These are phyloP conservation scores for Candolleomyces eurysporus DNA, from an alignment of 768 basidiomycete genomes.

Conservation along the genomic window DNA sequence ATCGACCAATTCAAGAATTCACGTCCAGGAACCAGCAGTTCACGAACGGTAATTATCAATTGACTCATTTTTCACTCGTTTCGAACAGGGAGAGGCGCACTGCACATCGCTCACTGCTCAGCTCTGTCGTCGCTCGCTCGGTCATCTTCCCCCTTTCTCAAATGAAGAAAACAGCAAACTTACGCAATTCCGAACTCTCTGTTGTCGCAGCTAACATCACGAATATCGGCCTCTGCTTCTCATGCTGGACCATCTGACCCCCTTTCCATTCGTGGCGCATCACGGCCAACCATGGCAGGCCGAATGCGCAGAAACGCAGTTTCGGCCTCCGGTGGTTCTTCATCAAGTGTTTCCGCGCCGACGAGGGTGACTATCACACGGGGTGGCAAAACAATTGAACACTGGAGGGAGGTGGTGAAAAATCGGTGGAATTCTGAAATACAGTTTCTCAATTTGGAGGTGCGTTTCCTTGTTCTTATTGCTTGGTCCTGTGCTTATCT, in stretches of 20 bases:
- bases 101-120: conserved; percentile 24
- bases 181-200: conserved; percentile 32
- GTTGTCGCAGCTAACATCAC: conserved; percentile 28
- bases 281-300: conserved; percentile 46
- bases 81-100: conserved; percentile 28
- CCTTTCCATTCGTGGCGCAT: conserved; percentile 65
- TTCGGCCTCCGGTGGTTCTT: conserved; percentile 11
- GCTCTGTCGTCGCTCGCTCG: conserved; percentile 28
- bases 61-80: conserved; percentile 27
- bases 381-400: conserved; percentile 47
- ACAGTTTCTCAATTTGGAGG: conserved; percentile 80
- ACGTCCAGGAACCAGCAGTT: conserved; percentile 36
- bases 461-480: conserved; percentile 35
- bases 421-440: conserved; percentile 68
- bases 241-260: conserved; percentile 48
- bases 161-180: conserved; percentile 31
- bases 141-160: conserved; percentile 28
- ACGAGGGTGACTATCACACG: conserved; percentile 20
- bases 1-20: conserved; percentile 59
- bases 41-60: conserved; percentile 66
- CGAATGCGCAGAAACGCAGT: conserved; percentile 63
- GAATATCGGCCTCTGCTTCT: conserved; percentile 27
- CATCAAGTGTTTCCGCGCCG: conserved; percentile 11
- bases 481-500: conserved; percentile 15
- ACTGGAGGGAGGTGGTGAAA: conserved; percentile 76